Evolutionary conservation across 1,139 yeast species (phyloP).

Genomic region (Pichia sp.): DNA sequence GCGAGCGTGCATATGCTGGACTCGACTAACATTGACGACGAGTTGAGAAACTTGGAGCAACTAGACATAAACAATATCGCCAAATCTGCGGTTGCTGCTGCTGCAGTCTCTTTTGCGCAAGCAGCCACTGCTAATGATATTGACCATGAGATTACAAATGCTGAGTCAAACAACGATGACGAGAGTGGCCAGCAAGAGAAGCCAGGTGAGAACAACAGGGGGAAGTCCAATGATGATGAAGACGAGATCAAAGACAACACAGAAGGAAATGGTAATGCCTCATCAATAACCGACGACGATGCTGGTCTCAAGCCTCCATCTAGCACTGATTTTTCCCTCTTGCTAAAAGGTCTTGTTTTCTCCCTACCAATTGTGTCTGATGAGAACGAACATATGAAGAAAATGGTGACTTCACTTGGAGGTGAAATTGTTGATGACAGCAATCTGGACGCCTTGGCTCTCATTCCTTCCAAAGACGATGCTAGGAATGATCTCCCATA

Average conservation of each 20-base stretch:
- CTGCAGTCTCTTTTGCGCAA: constrained; percentile 10
- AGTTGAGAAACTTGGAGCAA: constrained; percentile 18
- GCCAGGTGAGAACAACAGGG: neutral
- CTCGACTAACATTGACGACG: constrained; percentile 20
- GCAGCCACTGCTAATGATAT: constrained; percentile 7
- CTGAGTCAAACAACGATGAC: neutral
- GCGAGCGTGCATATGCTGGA: constrained; percentile 11
- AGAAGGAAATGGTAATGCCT: neutral
- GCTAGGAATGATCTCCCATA: constrained; percentile 13
- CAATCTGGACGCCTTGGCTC: constrained; percentile 15
- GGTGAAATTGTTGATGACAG: constrained; percentile 19
- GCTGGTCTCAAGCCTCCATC: constrained; percentile 10
- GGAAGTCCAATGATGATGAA: neutral
- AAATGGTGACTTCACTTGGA: constrained; percentile 24
- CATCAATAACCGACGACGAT: constrained; percentile 1
- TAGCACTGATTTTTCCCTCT: neutral
- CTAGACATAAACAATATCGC: constrained; percentile 14
- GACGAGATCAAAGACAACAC: neutral
- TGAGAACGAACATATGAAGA: constrained; percentile 21
- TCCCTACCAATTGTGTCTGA: constrained; percentile 19
- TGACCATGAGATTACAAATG: neutral
- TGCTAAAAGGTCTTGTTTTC: constrained; percentile 20
- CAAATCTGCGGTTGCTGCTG: constrained; percentile 16
- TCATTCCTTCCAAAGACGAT: constrained; percentile 22
- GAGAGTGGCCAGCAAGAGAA: neutral